Percentiles rank a stretch among this genome's conserved stretches.
These are phyloP conservation scores for Scleroderma bovista DNA, from an alignment of 768 basidiomycete species.

Conservation along the genomic window DNA sequence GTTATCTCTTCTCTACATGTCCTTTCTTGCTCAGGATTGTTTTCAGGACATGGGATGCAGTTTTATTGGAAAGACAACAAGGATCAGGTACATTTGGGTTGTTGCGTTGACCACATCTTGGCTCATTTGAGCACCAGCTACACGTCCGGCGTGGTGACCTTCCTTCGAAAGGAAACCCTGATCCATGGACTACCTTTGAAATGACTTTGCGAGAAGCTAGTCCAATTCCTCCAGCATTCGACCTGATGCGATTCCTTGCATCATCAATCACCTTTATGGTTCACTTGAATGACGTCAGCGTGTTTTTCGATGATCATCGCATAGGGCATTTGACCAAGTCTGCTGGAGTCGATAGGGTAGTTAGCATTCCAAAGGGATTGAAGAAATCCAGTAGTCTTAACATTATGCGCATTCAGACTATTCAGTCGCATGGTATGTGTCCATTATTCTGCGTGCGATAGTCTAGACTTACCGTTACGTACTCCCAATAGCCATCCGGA, in stretches of 20 bases:
- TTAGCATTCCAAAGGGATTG: constrained; percentile 53
- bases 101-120: background rate
- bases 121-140: constrained; percentile 40
- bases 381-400: constrained; percentile 49
- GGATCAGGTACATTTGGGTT: constrained; percentile 54
- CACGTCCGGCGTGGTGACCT: constrained; percentile 76
- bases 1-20: background rate
- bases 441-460: background rate
- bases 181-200: constrained; percentile 81
- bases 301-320: constrained; percentile 77
- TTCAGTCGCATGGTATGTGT: constrained; percentile 59
- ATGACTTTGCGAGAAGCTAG: constrained; percentile 81
- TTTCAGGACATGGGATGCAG: constrained; percentile 80
- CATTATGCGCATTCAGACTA: constrained; percentile 62
- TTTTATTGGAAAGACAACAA: constrained; percentile 96
- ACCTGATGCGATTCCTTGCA: constrained; percentile 83
- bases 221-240: constrained; percentile 77
- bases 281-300: constrained; percentile 65
- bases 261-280: constrained; percentile 94
- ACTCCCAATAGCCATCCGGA: constrained; percentile 52
- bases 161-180: constrained; percentile 32
- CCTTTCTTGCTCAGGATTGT: constrained; percentile 12
- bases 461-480: constrained; percentile 1
- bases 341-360: constrained; percentile 42
- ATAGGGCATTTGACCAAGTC: constrained; percentile 64